Evolutionary conservation across 1,284 basidiomycete genomes (phyloP), one percentile per base, ranked within the genome.

Genomic region (Sphagnurus paluster): DNA sequence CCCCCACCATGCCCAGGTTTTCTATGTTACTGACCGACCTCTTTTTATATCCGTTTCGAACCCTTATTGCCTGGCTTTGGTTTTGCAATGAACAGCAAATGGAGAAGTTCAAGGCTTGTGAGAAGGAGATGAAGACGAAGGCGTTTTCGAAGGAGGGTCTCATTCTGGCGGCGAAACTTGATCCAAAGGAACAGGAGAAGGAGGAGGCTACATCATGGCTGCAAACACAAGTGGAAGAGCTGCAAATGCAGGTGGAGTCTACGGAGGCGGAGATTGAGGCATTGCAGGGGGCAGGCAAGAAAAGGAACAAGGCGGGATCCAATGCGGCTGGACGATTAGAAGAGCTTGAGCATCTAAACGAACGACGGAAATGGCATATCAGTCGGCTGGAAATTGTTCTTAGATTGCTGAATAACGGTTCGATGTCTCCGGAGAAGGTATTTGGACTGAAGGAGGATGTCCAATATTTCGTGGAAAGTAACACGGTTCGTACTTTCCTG

Each of bases 61-160:
- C 45, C 44, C 54, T 55, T 39, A 52, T 47, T 39, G 49, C 43
- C 49, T 54, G 55, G 47, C 54, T 52, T 6, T 48, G 42, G 43
- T 7, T 24, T 41, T 28, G 8, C 20, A 24, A 39, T 48, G 47
- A 55, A 53, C 69, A 98, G 95, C 97, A 99, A 97, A 99, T 99
- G 97, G 97, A 99, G 74, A 93, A 93, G 64, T 99, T 99, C 82
- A 99, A 99, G 64, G 96, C 96, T 19, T 93, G 93, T 70, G 97
- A 99, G 75, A 99, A 99, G 75, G 97, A 99, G 72, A 98, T 99
- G 94, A 99, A 99, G 81, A 99, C 97, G 53, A 99, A 99, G 68
- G 97, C 97, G 0, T 99, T 99, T 72, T 98, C 95, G 24, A 99
- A 99, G 69, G 97, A 98, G 68, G 97, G 97, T 28, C 80, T 99